Evolutionary conservation across 768 basidiomycete genomes (phyloP), one percentile per base, ranked within the genome.

Genomic region (Daedaleopsis sinensis): DNA sequence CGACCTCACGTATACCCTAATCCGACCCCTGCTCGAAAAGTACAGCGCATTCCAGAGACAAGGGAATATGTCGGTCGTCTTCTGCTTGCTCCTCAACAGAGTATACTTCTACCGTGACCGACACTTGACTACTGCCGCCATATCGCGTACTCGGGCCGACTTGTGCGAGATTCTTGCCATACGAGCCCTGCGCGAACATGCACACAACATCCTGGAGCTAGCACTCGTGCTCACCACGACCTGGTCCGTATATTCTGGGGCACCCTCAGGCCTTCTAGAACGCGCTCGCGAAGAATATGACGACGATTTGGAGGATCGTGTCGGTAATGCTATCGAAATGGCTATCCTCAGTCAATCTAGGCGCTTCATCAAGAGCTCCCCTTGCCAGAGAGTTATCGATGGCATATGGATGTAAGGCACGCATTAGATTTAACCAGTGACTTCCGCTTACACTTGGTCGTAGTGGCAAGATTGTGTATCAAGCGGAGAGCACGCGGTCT

Each of bases 81-180:
- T 97, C 70, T 94, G 93, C 68, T 83, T 94, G 61, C 86, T 97
- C 3, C 77, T 97, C 56, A 96, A 94, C 73, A 86, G 93, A 38
- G 84, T 94, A 4, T 86, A 94, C 72, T 96, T 96, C 73, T 70
- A 86, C 15, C 87, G 89, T 37, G 94, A 96, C 74, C 82, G 88
- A 47, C 84, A 87, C 66, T 76, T 94, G 62, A 81, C 86, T 10
- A 89, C 89, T 24, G 77, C 84, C 60, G 76, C 89, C 0, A 71
- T 97, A 32, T 94, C 90, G 1, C 75, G 79, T 11, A 85, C 93
- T 1, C 83, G 96, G 38, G 94, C 94, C 1, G 76, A 80, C 39
- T 82, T 98, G 24, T 98, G 96, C 73, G 96, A 98, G 75, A 86
- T 96, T 42, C 82, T 98, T 12, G 96, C 96, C 2, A 91, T 88